These are phyloP conservation scores for Suhomyces sp. DNA, from an alignment of 805 yeast species.

Conservation along the genomic window DNA sequence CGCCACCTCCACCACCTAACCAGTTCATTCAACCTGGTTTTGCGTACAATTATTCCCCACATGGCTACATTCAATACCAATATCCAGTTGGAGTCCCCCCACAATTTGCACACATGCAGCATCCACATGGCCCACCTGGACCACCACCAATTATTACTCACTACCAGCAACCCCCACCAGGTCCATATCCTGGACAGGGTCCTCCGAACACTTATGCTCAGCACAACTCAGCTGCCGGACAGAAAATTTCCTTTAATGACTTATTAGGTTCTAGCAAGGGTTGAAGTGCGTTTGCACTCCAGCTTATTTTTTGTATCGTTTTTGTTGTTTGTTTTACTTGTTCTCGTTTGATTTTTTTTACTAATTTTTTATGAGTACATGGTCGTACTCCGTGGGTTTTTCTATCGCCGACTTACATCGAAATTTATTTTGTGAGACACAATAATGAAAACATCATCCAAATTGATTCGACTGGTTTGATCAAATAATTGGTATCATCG, in stretches of 20 bases:
- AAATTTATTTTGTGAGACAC: too few relatives aligned
- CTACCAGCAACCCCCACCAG: constrained; percentile 12
- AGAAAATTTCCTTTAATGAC: constrained; percentile 41
- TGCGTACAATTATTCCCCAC: constrained; percentile 30
- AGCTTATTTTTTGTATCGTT: constrained; percentile 1
- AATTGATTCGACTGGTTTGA: constrained; percentile 8
- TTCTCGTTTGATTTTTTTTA: constrained; percentile 1
- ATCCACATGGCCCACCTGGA: not conserved
- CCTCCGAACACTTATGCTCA: constrained; percentile 2
- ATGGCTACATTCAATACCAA: constrained; percentile 33
- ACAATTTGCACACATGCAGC: constrained; percentile 1
- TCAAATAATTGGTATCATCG: constrained; percentile 4
- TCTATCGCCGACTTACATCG: too few relatives aligned
- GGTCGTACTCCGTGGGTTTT: constrained; percentile 3
- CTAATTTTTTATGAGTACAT: constrained; percentile 3
- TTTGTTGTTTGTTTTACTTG: not conserved
- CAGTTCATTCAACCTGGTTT: constrained; percentile 31
- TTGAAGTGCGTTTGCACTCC: not conserved
- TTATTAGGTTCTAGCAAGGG: constrained; percentile 32
- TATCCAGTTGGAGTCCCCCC: constrained; percentile 18
- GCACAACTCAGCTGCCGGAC: constrained; percentile 21
- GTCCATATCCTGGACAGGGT: constrained; percentile 5
- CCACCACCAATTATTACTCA: constrained; percentile 10
- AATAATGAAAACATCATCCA: too few relatives aligned
- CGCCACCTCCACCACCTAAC: constrained; percentile 11